Evolutionary conservation across 1,284 basidiomycete genomes (phyloP), one percentile per base, ranked within the genome.

Genomic region (Tilletia setariae): DNA sequence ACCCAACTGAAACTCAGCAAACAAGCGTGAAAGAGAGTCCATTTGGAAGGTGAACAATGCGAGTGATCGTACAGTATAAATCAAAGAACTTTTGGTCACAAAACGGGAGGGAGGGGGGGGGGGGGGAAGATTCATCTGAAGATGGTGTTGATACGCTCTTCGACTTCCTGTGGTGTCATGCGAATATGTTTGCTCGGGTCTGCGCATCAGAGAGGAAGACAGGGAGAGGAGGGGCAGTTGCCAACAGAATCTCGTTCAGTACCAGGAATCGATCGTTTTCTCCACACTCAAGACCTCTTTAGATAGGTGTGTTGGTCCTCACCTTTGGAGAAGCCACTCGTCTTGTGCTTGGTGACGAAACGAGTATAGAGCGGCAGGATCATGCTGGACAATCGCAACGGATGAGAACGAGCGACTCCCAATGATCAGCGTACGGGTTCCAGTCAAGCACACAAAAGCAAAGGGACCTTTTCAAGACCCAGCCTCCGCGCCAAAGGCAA

Each of bases 171-270:
- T 63, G 77, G 76, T 0, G 74, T 71, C 72, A 78, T 72, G 19
- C 77, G 59, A 35, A 78, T 78, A 46, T 78, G 74, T 66, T 78
- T 78, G 64, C 68, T 70, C 1, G 76, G 76, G 64, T 78, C 68
- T 68, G 43, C 9, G 16, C 47, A 40, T 23, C 23, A 7, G 13
- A 59, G 15, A 19, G 19, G 28, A 16, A 1, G 59, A n/a, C n/a
- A n/a, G n/a, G n/a, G n/a, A n/a, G n/a, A n/a, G n/a, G n/a, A 25
- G 51, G 51, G 21, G n/a, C 21, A 63, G 25, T 9, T 11, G 9
- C 23, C 9, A 15, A 8, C 9, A 63, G 21, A 19, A 40, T 40
- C 6, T 9, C 32, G 23, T 21, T 21, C 32, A 23, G 21, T 40
- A 19, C 61, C 19, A 63, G 21, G 43, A 19, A n/a, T n/a, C n/a